These are phyloP conservation scores for Aspergillus sparsus DNA, from an alignment of 495 filamentous ascomycete genomes.

Conservation along the genomic window DNA sequence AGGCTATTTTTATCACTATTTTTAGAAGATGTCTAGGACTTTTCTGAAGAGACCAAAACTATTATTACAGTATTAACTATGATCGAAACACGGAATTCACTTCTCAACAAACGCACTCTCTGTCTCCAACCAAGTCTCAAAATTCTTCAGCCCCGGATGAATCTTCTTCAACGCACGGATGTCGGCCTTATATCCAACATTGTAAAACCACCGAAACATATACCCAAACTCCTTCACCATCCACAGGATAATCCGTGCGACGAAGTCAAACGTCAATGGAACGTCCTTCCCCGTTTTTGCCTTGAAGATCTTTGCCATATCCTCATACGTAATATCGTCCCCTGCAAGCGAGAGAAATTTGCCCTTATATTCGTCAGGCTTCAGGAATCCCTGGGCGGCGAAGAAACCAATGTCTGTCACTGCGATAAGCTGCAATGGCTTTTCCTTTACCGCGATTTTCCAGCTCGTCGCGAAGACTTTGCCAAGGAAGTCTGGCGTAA, in stretches of 20 bases:
- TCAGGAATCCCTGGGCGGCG: conserved; percentile 60
- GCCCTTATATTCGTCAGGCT: conserved; percentile 47
- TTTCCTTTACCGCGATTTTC: conserved; percentile 46
- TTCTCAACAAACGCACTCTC: conserved; percentile 47
- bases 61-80: not conserved
- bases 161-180: conserved; percentile 52
- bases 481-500: conserved; percentile 56
- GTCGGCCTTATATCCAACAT: conserved; percentile 61
- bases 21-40: no score
- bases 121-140: conserved; percentile 61
- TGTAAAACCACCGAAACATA: conserved; percentile 68
- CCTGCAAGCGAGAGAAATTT: conserved; percentile 57
- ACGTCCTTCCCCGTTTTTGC: conserved; percentile 48
- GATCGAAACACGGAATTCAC: not conserved
- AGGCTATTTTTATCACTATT: no score
- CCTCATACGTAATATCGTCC: conserved; percentile 56
- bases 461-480: conserved; percentile 60
- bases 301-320: conserved; percentile 53
- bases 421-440: conserved; percentile 60
- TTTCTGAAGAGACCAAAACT: not conserved
- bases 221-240: conserved; percentile 52
- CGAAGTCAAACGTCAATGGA: conserved; percentile 50
- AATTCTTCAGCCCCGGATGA: conserved; percentile 56
- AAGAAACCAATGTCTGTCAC: conserved; percentile 65
- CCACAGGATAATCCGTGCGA: conserved; percentile 43